phyloP scores from a whole-genome alignment of 1,284 basidiomycete species.

The Leucoagaricus sp. region DNA sequence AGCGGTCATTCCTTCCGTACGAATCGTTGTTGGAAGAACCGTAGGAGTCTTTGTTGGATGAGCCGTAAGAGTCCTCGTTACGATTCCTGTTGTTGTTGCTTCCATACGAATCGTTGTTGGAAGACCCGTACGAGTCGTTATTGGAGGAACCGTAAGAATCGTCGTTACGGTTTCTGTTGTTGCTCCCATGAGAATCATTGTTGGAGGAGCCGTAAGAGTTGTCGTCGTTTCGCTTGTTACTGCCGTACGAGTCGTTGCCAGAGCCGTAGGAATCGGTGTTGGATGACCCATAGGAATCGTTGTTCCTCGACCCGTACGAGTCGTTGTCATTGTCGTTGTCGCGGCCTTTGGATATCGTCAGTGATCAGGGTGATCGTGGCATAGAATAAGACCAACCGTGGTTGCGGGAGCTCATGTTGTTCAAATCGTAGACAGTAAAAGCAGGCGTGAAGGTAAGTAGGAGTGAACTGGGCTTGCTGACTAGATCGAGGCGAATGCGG shows the following conservation, averaged over 20 bases:
- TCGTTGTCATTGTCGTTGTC: constrained; percentile 15
- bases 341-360: background rate
- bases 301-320: constrained; percentile 11
- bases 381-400: background rate
- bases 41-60: constrained; percentile 15
- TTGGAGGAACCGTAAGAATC: constrained; percentile 22
- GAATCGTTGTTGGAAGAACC: constrained; percentile 19
- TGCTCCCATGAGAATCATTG: too few relatives aligned
- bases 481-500: background rate
- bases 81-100: constrained; percentile 15
- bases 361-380: background rate
- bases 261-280: constrained; percentile 16
- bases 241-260: background rate
- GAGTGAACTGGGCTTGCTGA: too few relatives aligned
- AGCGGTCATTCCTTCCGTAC: constrained; percentile 16
- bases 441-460: background rate
- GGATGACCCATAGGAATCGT: constrained; percentile 21
- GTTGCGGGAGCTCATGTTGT: background rate
- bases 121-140: constrained; percentile 23
- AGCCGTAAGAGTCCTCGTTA: constrained; percentile 14
- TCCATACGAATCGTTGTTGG: constrained; percentile 21
- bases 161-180: constrained; percentile 16
- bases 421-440: background rate
- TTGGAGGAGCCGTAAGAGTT: constrained; percentile 15
- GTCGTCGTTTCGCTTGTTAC: background rate